Evolutionary conservation across 2,329 filamentous ascomycete species (phyloP), one percentile per base, ranked within the genome.

Genomic region (Phaeophleospora eucalypticola): DNA sequence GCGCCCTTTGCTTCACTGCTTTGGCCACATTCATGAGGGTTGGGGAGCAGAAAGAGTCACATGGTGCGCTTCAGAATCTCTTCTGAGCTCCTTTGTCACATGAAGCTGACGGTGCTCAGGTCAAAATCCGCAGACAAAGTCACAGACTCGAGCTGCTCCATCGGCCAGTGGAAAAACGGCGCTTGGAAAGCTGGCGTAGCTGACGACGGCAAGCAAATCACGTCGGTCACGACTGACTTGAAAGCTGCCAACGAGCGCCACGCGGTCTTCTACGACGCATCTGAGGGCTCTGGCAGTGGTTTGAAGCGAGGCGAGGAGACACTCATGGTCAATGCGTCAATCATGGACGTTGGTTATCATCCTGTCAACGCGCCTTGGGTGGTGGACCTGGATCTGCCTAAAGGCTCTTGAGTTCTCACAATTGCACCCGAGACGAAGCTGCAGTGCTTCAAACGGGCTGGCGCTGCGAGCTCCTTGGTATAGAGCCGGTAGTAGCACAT

Each of bases 1-100:
- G 1, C 66, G 64, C 20, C 78, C 78, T 1, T 58, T 60, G 4
- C 52, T 81, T 3, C 76, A 80, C 58, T 80, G 77, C 58, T 81
- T 80, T 48, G 78, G 78, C 0, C 79, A 81, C 50, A 75, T 81
- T n/a, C 79, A 82, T 56, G 76, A 80, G 53, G 73, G 69, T 0
- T 84, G 79, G 77, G 82, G 81, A 2, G 74, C 71, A 0, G 75
- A 73, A 43, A 49, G 78, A 2, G 71, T 80, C 0, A 65, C 66
- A 1, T 85, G 81, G 82, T n/a, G n/a, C n/a, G n/a, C n/a, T n/a
- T n/a, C 65, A 35, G 20, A n/a, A 39, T 40, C 36, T 18, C 21
- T 27, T 16, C 8, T n/a, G 15, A 29, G 4, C n/a, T 39, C 6
- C 4, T 39, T 14, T 9, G n/a, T 18, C 16, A 18, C 3, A 15